Conservation (phyloP, 177 flowering plant genomes). For the Vitis hybrid region DNA sequence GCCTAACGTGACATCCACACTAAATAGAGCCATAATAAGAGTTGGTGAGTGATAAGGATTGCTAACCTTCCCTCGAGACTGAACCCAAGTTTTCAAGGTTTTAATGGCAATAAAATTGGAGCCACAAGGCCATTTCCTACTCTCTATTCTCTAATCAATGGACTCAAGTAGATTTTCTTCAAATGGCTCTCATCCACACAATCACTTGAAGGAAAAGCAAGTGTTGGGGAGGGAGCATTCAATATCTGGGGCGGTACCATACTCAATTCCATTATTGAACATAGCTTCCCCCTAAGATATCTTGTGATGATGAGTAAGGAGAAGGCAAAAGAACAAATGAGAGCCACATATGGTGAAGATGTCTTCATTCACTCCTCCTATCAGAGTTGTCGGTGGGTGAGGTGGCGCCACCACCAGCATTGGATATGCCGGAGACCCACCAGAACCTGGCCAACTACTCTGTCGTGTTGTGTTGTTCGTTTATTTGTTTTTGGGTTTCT, state of each 20-base stretch:
- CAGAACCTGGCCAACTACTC: background rate
- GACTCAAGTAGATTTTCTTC: background rate
- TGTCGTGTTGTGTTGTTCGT: background rate
- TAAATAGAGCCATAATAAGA: too few relatives aligned
- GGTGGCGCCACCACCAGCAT: background rate
- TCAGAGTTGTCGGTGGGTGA: background rate
- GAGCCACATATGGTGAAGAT: slow-evolving; percentile 1
- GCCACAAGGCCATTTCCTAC: slow-evolving; percentile 1
- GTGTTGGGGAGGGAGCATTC: background rate
- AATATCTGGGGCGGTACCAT: background rate
- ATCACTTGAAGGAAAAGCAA: background rate
- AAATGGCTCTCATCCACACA: slow-evolving; percentile 1
- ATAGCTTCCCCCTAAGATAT: background rate
- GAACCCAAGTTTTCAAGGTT: background rate
- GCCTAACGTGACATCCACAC: too few relatives aligned
- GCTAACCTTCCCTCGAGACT: background rate
- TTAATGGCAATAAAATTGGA: background rate
- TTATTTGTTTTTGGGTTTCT: background rate
- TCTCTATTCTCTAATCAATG: background rate
- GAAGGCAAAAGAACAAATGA: background rate
- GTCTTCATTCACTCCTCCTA: background rate
- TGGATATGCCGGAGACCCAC: slow-evolving; percentile 2
- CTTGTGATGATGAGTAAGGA: background rate
- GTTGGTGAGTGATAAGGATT: background rate
- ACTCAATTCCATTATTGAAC: background rate